Evolutionary conservation across 1,284 basidiomycete genomes (phyloP).

Genomic region (Fomitopsis pinicola): DNA sequence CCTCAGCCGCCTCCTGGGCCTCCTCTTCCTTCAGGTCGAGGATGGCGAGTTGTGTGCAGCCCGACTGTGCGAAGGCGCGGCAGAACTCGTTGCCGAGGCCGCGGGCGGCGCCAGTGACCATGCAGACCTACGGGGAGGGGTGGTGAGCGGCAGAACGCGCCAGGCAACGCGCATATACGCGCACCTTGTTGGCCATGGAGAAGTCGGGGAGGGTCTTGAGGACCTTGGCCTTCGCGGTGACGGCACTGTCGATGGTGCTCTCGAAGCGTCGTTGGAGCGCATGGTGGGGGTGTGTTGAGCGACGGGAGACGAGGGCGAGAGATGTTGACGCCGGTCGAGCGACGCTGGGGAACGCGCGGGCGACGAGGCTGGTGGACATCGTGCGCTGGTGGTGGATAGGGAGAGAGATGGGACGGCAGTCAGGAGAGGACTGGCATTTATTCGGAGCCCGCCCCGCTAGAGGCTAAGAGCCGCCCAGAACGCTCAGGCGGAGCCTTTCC

Average conservation of each 20-base stretch:
- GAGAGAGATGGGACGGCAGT: slow-evolving; percentile 4
- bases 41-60: slow-evolving; percentile 79
- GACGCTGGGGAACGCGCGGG: slow-evolving; percentile 9
- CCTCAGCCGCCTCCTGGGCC: slow-evolving; percentile 67
- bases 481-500: not conserved
- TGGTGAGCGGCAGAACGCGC: slow-evolving; percentile 1
- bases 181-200: slow-evolving; percentile 67
- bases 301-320: slow-evolving; percentile 6
- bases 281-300: slow-evolving; percentile 6
- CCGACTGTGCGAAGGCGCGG: slow-evolving; percentile 84
- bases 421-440: slow-evolving; percentile 12
- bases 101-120: slow-evolving; percentile 92
- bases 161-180: slow-evolving; percentile 6
- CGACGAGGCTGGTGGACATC: slow-evolving; percentile 10
- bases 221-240: slow-evolving; percentile 26
- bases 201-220: slow-evolving; percentile 53
- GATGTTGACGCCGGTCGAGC: slow-evolving; percentile 11
- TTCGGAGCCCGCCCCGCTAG: slow-evolving; percentile 6
- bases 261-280: slow-evolving; percentile 19
- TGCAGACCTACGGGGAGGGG: slow-evolving; percentile 60
- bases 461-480: not conserved
- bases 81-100: slow-evolving; percentile 90
- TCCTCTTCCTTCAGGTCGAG: slow-evolving; percentile 81
- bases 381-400: slow-evolving; percentile 5
- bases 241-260: slow-evolving; percentile 14